These are phyloP conservation scores for Podaxis rugospora DNA, from an alignment of 768 basidiomycete species.

Conservation along the genomic window DNA sequence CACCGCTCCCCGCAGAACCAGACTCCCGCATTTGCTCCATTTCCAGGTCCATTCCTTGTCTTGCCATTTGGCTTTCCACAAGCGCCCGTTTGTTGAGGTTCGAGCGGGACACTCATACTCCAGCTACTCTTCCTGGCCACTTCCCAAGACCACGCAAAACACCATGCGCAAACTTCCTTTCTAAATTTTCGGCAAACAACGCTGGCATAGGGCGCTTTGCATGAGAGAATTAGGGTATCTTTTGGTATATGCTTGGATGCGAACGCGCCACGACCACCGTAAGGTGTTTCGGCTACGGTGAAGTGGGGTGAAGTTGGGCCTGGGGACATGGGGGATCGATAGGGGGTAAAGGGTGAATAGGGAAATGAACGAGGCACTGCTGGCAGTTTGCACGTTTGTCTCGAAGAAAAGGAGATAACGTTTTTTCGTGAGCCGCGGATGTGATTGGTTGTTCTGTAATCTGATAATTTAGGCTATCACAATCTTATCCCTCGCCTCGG, in stretches of 20 bases:
- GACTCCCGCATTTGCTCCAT: constrained; percentile 30
- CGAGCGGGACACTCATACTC: constrained; percentile 23
- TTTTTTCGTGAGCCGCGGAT: neutral
- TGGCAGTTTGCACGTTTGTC: neutral
- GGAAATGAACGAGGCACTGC: neutral
- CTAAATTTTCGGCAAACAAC: constrained; percentile 61
- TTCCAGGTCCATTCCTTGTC: constrained; percentile 8
- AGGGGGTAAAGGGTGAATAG: neutral
- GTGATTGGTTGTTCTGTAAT: constrained; percentile 2
- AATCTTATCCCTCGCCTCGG: neutral
- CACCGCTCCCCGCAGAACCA: constrained; percentile 58
- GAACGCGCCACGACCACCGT: constrained; percentile 53
- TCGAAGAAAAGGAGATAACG: neutral
- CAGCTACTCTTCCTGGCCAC: constrained; percentile 36
- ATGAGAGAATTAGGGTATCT: constrained; percentile 39
- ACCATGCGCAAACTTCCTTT: constrained; percentile 63
- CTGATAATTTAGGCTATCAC: neutral
- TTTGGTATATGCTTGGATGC: constrained; percentile 36
- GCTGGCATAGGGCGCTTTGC: constrained; percentile 46
- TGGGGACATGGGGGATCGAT: neutral
- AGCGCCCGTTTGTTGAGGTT: constrained; percentile 4
- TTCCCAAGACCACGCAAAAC: constrained; percentile 59
- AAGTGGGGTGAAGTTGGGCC: constrained; percentile 10
- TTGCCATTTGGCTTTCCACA: neutral
- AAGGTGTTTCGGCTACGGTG: constrained; percentile 29